Evolutionary conservation across 352 stramenopile species (phyloP).

Genomic region (Phytopythium cucurbitacearum): DNA sequence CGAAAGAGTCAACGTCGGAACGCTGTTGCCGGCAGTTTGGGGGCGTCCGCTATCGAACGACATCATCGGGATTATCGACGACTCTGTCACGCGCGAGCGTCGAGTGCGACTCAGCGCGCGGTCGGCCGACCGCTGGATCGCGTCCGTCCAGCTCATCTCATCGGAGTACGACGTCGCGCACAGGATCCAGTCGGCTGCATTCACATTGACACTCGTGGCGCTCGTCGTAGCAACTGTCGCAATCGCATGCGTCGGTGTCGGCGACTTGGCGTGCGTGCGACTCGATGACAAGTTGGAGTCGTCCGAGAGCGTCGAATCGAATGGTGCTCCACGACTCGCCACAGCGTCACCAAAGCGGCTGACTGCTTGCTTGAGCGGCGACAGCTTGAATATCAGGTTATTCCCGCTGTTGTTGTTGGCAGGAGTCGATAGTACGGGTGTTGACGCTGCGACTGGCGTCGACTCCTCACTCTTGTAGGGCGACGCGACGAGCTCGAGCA

Average conservation of each 20-base stretch:
- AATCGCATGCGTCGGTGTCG: background rate
- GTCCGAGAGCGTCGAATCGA: conserved; percentile 1
- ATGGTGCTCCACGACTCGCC: conserved; percentile 11
- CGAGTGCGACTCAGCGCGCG: conserved; percentile 55
- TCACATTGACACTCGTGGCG: background rate
- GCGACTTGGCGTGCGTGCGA: background rate
- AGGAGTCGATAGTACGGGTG: background rate
- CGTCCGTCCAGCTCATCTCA: conserved; percentile 56
- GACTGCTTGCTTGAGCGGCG: conserved; percentile 56
- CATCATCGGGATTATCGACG: conserved; percentile 24
- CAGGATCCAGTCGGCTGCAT: conserved; percentile 53
- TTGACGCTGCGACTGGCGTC: conserved; percentile 1
- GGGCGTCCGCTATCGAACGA: conserved; percentile 22
- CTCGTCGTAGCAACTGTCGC: background rate
- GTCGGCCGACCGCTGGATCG: conserved; percentile 66
- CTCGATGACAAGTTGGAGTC: conserved; percentile 3
- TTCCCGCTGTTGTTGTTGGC: background rate
- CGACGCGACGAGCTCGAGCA: conserved; percentile 4
- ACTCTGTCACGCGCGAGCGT: conserved; percentile 55
- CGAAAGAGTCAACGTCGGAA: background rate
- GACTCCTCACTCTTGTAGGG: conserved; percentile 4
- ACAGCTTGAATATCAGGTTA: conserved; percentile 44
- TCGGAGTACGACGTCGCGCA: conserved; percentile 60
- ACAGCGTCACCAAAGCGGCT: conserved; percentile 45
- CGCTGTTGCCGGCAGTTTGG: conserved; percentile 2